A percentile compares a stretch with the other conserved stretches of the same genome.
Conservation (phyloP, 2,329 filamentous ascomycete genomes). For the Colletotrichum falcatum region DNA sequence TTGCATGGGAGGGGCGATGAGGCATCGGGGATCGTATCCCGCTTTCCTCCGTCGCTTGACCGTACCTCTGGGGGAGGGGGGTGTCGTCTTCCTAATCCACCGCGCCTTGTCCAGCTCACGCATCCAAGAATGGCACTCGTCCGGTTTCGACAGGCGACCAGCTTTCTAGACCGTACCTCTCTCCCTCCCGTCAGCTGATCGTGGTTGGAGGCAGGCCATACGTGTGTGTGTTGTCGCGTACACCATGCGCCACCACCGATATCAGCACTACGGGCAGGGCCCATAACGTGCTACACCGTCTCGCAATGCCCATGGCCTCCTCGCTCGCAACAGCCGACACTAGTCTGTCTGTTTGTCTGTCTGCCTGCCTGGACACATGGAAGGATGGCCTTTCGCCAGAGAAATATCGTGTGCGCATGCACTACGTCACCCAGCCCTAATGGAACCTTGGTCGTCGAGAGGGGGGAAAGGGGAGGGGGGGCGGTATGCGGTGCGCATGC, state of each 20-base stretch:
- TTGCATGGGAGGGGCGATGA: constrained; percentile 17
- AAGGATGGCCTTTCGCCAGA: neutral
- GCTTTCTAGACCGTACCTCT: neutral
- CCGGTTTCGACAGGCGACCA: neutral
- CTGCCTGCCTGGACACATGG: neutral
- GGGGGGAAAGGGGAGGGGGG: neutral
- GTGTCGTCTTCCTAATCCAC: neutral
- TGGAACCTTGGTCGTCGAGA: constrained; percentile 10
- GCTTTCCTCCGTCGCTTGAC: constrained; percentile 28
- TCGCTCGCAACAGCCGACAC: constrained; percentile 2
- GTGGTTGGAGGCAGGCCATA: neutral
- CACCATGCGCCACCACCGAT: constrained; percentile 10
- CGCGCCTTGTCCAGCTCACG: neutral
- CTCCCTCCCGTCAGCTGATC: constrained; percentile 31
- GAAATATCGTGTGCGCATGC: constrained; percentile 29
- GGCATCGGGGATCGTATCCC: constrained; percentile 22
- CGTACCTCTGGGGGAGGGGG: neutral
- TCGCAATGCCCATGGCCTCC: constrained; percentile 10
- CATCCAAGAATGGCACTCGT: neutral
- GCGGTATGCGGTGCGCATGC: constrained; percentile 9
- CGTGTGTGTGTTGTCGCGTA: neutral
- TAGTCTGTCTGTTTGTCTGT: neutral
- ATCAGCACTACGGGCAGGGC: constrained; percentile 18
- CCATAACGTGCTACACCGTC: constrained; percentile 15
- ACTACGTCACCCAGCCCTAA: constrained; percentile 40